Base-by-base conservation (phyloP, 129 eudicot species). In the Logfia minima region DNA sequence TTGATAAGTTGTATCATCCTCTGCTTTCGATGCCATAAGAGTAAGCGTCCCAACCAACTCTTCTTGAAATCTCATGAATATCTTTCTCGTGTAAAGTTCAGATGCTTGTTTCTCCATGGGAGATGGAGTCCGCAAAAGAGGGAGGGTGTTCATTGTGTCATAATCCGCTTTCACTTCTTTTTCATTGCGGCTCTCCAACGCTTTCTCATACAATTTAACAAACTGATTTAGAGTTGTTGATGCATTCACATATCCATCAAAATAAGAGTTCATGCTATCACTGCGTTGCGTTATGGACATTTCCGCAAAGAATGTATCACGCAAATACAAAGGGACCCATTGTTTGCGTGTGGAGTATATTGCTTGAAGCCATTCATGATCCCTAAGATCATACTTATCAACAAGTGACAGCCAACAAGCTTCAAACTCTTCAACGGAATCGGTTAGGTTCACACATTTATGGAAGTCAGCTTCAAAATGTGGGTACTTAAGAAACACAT, bases 41-140 rank as follows among this genome's bases (percentile, higher is more conserved):
- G 87, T 85, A 35, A 89, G 89, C 5, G 94, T 86, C 43, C 83
- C 91, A 29, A 89, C 90, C 17, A 89, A 70, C 53, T 89, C 94
- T 51, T 86, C 94, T 59, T 89, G 91, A 80, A 89, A 89, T 84
- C 90, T 86, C 51, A 72, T 75, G 41, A 89, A 89, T 75, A 84
- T 68, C 66, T 82, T 89, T 63, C 86, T 74, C 23, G 94, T 86
- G 85, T 84, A 89, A 66, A 89, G 73, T 66, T 86, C 83, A 8
- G 94, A 87, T 71, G 91, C 89, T 76, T 89, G 94, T 72, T 89
- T 89, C 59, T 89, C 94, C 94, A 89, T 86, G 1, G 94, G 90
- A 4, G 94, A 89, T 19, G 94, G 90, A 31, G 94, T 89, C 72
- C 86, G 75, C 77, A 89, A 53, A 71, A 87, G 77, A 64, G 94